Base-by-base conservation (phyloP, 2,329 filamentous ascomycete genomes). In the Apiospora malaysiana region DNA sequence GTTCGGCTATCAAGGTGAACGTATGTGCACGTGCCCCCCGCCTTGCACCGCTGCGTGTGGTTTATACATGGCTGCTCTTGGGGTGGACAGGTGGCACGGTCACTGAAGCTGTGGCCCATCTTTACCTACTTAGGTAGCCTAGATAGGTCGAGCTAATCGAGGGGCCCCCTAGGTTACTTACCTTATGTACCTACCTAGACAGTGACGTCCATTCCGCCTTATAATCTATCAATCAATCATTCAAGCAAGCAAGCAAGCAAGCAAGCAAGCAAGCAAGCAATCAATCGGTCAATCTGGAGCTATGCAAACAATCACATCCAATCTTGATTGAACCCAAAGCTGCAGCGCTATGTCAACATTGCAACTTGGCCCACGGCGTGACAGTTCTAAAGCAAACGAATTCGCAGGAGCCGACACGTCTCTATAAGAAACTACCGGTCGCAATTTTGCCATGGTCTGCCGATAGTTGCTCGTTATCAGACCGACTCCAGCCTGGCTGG, bases 401-500 rank as follows among this genome's bases (percentile, higher is more conserved):
- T 23, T n/a, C 10, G 56, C 32, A 40, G 21, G 32, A 37, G 7
- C 56, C 32, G 18, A 40, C 32, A 32, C 21, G 32, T 63, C 32
- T 40, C 56, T n/a, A 32, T 32, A 4, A 63, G 56, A 37, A 40
- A 40, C 32, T 10, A 8, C 56, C 37, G 32, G 56, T 63, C 32
- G 56, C 56, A 63, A 32, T 32, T 40, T 40, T 63, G 56, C 56
- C 56, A 63, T 63, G 56, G 40, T 63, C 56, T 63, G 56, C 32
- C 56, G 56, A 40, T 63, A 63, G 56, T 32, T 63, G 32, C 21
- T 40, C 32, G 56, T 63, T 40, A 63, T n/a, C 56, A 63, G 65
- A 67, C 65, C 43, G 65, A 67, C 65, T 67, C 65, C 65, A 67
- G 65, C 40, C 65, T 45, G 65, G 65, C 43, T 67, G 65, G 65